Percentiles rank a stretch among this genome's conserved stretches.
These are phyloP conservation scores for Ilyonectria robusta DNA, from an alignment of 2,329 filamentous ascomycete species.

Conservation along the genomic window DNA sequence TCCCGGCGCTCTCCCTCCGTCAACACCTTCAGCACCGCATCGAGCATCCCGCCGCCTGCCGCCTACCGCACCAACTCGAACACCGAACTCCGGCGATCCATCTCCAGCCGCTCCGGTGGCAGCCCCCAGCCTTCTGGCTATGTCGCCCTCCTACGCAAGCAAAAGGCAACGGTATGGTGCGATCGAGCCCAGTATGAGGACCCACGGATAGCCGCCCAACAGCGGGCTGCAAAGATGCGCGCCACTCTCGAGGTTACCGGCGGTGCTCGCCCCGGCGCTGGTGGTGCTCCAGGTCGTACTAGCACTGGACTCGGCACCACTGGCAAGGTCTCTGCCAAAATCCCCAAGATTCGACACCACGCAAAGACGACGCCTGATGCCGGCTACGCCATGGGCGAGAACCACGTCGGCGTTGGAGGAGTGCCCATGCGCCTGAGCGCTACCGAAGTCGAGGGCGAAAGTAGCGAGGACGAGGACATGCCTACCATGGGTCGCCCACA, in stretches of 20 bases:
- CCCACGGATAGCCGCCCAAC: slow-evolving; percentile 84
- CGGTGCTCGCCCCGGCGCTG: slow-evolving; percentile 60
- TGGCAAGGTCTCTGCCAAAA: slow-evolving; percentile 84
- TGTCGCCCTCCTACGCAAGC: slow-evolving; percentile 94
- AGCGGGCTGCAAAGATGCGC: slow-evolving; percentile 88
- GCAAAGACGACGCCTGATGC: slow-evolving; percentile 83
- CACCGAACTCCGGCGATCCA: slow-evolving; percentile 79
- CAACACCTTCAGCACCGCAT: slow-evolving; percentile 78
- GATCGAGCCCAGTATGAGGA: slow-evolving; percentile 95
- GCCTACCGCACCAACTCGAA: slow-evolving; percentile 70
- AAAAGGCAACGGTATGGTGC: slow-evolving; percentile 99
- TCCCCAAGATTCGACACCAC: slow-evolving; percentile 91
- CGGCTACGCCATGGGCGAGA: slow-evolving; percentile 83
- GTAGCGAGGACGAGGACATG: slow-evolving; percentile 81
- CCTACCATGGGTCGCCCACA: slow-evolving; percentile 64
- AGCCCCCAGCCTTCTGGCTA: slow-evolving; percentile 79
- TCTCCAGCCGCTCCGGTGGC: slow-evolving; percentile 81
- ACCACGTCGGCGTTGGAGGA: slow-evolving; percentile 81
- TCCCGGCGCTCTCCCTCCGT: slow-evolving; percentile 74
- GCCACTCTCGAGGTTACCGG: slow-evolving; percentile 88
- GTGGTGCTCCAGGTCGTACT: slow-evolving; percentile 62
- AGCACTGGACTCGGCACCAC: slow-evolving; percentile 74
- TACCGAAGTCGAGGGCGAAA: slow-evolving; percentile 93
- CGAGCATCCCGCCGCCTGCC: slow-evolving; percentile 74
- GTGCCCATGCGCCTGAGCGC: slow-evolving; percentile 94